Evolutionary conservation across 2,329 filamentous ascomycete genomes (phyloP), one percentile per base, ranked within the genome.

Genomic region (Xylaria sp.): DNA sequence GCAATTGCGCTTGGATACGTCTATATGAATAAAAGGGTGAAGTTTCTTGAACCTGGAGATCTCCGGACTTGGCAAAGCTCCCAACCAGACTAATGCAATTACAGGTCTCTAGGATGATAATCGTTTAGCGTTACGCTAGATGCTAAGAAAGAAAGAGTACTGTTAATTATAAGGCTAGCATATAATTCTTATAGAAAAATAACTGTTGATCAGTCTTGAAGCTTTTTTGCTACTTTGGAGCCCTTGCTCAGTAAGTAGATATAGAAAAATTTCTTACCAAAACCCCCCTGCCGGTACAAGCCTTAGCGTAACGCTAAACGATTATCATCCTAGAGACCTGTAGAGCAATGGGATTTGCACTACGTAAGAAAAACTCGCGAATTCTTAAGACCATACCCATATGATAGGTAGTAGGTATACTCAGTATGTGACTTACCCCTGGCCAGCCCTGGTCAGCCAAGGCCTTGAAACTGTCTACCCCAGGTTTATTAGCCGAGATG

Each of bases 401-500:
- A 33, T 33, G 17, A 49, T 17, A 13, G 15, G 1, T 44, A 17
- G 6, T 31, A 33, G 39, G 50, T 25, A 25, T 36, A 55, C 20
- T 13, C 20, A 13, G 27, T 17, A 29, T 49, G 3, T 51, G 25
- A 15, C 7, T 11, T 3, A 17, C 36, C 33, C 51, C 50, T 38
- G 29, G 22, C 49, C 13, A 7, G 31, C n/a, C 58, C 36, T 44
- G 27, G 25, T 20, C 27, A 47, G 66, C 54, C 54, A 61, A 66
- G 39, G 55, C 53, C 58, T 53, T 69, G 68, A 69, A 67, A 67
- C 68, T 50, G 54, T n/a, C 29, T 58, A 65, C 65, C 61, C 65
- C 65, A 63, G 58, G 45, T 65, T 67, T 42, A 42, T 36, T 55
- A 42, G 36, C n/a, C 17, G 17, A 33, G 15, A 27, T 63, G 38